Evolutionary conservation across 108 stramenopile genomes (phyloP), one percentile per base, ranked within the genome.

Genomic region (Nitzschia sp.): DNA sequence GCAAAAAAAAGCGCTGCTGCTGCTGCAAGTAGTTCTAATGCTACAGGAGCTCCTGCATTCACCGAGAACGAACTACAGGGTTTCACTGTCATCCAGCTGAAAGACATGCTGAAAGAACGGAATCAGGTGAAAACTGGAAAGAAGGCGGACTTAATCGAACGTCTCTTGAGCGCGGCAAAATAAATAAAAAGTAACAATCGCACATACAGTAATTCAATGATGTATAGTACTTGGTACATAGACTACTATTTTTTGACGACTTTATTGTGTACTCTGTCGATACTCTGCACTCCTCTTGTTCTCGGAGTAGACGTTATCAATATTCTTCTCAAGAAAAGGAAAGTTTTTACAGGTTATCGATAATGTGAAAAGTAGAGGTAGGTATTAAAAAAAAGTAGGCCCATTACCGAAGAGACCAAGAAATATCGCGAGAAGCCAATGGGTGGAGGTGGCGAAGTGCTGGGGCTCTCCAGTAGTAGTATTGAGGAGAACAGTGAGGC

Each of bases 101-200:
- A 89, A 70, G 87, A 85, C 21, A 73, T 84, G 75, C 65, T 88
- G 45, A 63, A 76, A 38, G 72, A 72, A n/a, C 67, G 66, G 44
- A 85, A 85, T 0, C 58, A 86, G 15, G 88, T 89, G 70, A 82
- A 90, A 15, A 77, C 77, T 47, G 92, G 92, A 1, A 86, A 69
- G 41, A 93, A 93, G 64, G 54, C 80, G 3, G 89, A 93, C 48
- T 66, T 93, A 19, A 86, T 93, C 47, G 82, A 83, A 19, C 68
- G 92, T 45, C 71, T 93, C 45, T 53, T 88, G 62, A n/a, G n/a
- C n/a, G n/a, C n/a, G n/a, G n/a, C n/a, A n/a, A n/a, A n/a, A n/a
- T n/a, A n/a, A n/a, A n/a, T n/a, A n/a, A n/a, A n/a, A n/a, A n/a
- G n/a, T n/a, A n/a, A n/a, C n/a, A n/a, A n/a, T n/a, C n/a, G n/a